These are phyloP conservation scores for Fraxinus anomala DNA, from an alignment of 257 asterid species.

Conservation along the genomic window DNA sequence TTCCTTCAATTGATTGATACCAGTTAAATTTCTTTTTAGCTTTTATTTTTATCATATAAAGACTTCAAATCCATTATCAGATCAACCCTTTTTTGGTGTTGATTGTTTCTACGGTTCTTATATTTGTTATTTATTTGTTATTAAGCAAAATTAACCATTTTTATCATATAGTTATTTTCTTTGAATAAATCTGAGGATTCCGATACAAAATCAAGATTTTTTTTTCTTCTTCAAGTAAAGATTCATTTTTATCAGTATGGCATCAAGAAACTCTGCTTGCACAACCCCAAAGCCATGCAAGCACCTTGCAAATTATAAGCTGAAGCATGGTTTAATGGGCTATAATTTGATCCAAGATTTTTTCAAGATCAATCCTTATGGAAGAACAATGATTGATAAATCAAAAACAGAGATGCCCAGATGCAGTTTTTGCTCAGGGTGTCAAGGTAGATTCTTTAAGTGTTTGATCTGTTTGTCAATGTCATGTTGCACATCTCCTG, in stretches of 20 bases:
- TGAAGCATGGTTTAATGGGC: constrained; percentile 50
- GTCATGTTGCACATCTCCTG: constrained; percentile 41
- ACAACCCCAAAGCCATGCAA: constrained; percentile 58
- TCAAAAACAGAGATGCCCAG: constrained; percentile 47
- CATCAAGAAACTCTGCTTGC: constrained; percentile 44
- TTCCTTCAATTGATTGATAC: neutral
- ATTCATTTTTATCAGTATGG: constrained; percentile 44
- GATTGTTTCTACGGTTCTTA: neutral
- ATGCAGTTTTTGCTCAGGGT: constrained; percentile 59
- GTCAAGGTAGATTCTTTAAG: constrained; percentile 50
- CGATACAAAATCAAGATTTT: neutral
- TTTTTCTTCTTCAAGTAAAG: neutral
- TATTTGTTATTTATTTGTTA: neutral
- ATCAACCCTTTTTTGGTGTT: constrained; percentile 1
- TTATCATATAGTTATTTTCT: neutral
- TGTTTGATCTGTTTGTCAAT: constrained; percentile 78
- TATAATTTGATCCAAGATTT: constrained; percentile 51
- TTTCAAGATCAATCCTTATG: constrained; percentile 52
- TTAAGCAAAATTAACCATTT: neutral
- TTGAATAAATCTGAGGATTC: neutral
- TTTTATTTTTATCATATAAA: neutral
- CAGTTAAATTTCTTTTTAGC: neutral
- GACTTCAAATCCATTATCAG: neutral
- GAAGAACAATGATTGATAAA: constrained; percentile 49
- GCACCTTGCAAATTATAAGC: constrained; percentile 71